A percentile compares a stretch with the other conserved stretches of the same genome.
phyloP scores from a whole-genome alignment of 1,139 yeast species.

The Yamadazyma siamensis region DNA sequence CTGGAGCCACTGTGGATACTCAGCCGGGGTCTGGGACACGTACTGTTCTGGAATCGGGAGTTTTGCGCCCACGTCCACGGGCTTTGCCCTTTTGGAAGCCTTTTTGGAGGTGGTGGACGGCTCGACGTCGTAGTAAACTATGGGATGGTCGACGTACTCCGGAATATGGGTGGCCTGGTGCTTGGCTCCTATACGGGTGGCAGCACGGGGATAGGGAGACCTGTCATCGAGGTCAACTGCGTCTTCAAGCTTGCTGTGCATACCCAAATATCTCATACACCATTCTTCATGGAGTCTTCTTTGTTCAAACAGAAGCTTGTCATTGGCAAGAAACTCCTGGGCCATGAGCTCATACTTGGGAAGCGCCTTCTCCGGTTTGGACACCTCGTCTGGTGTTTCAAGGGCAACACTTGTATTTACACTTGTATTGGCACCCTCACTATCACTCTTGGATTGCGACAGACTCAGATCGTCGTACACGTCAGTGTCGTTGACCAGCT shows the following conservation, averaged over 20 bases:
- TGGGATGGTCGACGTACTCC: constrained; percentile 65
- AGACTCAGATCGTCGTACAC: constrained; percentile 2
- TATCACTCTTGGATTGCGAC: background rate
- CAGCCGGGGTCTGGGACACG: constrained; percentile 35
- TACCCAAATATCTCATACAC: constrained; percentile 79
- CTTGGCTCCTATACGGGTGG: constrained; percentile 71
- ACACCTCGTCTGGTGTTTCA: background rate
- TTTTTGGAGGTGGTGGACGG: constrained; percentile 12
- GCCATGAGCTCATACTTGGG: constrained; percentile 66
- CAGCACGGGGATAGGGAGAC: constrained; percentile 75
- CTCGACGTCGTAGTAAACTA: constrained; percentile 60
- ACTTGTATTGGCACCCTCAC: background rate
- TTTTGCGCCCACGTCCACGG: constrained; percentile 20
- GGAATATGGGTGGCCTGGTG: constrained; percentile 69
- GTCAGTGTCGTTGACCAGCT: constrained; percentile 35
- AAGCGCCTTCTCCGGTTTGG: constrained; percentile 14
- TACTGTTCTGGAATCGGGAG: constrained; percentile 49
- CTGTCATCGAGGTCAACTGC: constrained; percentile 77
- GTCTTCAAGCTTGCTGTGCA: constrained; percentile 74
- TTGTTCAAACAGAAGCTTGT: constrained; percentile 39
- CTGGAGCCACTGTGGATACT: constrained; percentile 73
- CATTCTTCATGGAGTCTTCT: constrained; percentile 63
- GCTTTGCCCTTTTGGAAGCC: constrained; percentile 14
- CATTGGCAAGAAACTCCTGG: constrained; percentile 47
- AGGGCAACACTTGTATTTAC: constrained; percentile 7